Conservation (phyloP, 305 asterid genomes). For the Solanum chacoense region DNA sequence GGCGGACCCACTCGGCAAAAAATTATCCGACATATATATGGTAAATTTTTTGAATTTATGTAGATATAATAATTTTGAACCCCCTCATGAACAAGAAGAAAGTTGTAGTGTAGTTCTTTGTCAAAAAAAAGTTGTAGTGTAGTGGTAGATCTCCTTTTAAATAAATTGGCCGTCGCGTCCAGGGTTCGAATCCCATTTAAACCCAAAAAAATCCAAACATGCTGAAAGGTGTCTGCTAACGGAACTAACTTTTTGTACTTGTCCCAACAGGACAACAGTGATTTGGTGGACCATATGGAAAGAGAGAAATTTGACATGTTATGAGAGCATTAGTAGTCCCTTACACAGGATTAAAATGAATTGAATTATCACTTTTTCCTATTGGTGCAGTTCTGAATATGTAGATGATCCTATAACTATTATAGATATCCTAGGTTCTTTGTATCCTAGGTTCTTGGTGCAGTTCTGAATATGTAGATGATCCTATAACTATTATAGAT, state of each 20-base stretch:
- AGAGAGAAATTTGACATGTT: background rate
- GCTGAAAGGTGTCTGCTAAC: background rate
- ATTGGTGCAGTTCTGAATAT: background rate
- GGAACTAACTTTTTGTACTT: background rate
- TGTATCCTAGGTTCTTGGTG: no score
- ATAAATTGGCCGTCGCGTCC: background rate
- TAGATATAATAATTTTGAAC: background rate
- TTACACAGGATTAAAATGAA: background rate
- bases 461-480: no score
- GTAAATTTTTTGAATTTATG: background rate
- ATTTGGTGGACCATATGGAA: background rate
- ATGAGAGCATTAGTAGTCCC: background rate
- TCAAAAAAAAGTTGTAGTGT: background rate
- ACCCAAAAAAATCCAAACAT: background rate
- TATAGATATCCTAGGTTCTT: no score
- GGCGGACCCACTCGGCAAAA: background rate
- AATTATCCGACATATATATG: no score
- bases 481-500: background rate
- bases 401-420: background rate
- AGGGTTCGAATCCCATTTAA: background rate
- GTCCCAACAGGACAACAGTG: background rate
- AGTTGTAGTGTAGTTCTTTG: background rate
- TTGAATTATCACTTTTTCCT: background rate
- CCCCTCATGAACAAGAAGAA: background rate
- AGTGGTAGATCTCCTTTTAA: background rate